Evolutionary conservation across 1,284 basidiomycete species (phyloP), one percentile per base, ranked within the genome.

Genomic region (Tilletia caries): DNA sequence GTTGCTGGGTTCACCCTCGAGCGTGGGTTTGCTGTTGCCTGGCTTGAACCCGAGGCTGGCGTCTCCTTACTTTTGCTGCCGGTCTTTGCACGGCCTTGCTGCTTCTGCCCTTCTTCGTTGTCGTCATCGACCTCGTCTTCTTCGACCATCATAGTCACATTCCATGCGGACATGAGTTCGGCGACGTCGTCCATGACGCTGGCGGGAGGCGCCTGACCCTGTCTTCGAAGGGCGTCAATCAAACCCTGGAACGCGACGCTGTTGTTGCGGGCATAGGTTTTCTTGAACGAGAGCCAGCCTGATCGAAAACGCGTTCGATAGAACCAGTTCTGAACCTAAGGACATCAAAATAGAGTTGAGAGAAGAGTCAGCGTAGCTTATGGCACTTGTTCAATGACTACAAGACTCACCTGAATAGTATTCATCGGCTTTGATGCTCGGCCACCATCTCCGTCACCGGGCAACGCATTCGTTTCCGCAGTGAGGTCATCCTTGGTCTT

Each of bases 271-370:
- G 76, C 76, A 33, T 74, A 82, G 12, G 70, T 71, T 25, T 72
- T 73, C 1, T 72, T 64, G 68, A 81, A 81, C 15, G 67, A 23
- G 2, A 78, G 76, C 79, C 80, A 83, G 20, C 79, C 79, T 5
- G 73, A 78, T 18, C 81, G 78, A 3, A 80, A 75, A 58, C 81
- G 78, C 20, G 75, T 73, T 66, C 82, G 82, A 68, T 79, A 82
- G 73, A 80, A 83, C 81, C 81, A 83, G 0, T 80, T 71, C 5
- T 70, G 71, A 54, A 75, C 74, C 46, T 80, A 78, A 2, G 2
- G 71, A 48, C 70, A 33, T 1, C 37, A 29, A 4, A 78, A 65
- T n/a, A n/a, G 29, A 15, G 54, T 6, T 34, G 66, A 32, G n/a
- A 15, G 15, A 54, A 4, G 37, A 4, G 52, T 29, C 58, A 29